A percentile compares a stretch with the other conserved stretches of the same genome.
Conservation (phyloP, 345 rosid species). For the Hibiscus mutabilis region DNA sequence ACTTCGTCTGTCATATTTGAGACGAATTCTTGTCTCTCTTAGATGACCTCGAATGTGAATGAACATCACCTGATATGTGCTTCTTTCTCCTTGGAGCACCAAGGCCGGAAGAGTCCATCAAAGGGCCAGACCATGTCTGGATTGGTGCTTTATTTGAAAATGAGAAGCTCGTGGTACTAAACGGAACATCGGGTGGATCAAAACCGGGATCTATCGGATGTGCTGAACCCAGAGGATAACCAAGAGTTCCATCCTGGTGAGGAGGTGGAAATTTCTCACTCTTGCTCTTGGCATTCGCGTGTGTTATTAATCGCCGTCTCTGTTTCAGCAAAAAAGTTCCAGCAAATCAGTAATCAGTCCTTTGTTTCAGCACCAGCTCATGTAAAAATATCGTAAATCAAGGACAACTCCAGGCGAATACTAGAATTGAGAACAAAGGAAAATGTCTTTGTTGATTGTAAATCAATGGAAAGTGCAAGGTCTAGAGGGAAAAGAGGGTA, state of each 20-base stretch:
- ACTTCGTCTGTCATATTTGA: slow-evolving; percentile 19
- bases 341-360: not conserved
- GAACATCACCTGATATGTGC: slow-evolving; percentile 28
- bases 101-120: slow-evolving; percentile 38
- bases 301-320: slow-evolving; percentile 81
- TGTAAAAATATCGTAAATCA: not conserved
- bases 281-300: slow-evolving; percentile 92
- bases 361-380: not conserved
- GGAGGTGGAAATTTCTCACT: slow-evolving; percentile 98
- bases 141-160: slow-evolving; percentile 52
- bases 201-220: slow-evolving; percentile 67
- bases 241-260: slow-evolving; percentile 87
- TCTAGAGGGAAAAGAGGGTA: slow-evolving; percentile 13
- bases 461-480: not conserved
- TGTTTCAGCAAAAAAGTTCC: slow-evolving; percentile 21
- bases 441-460: not conserved
- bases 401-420: not conserved
- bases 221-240: slow-evolving; percentile 70
- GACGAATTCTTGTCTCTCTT: slow-evolving; percentile 29
- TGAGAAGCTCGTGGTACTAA: slow-evolving; percentile 64
- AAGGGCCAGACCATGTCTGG: slow-evolving; percentile 96
- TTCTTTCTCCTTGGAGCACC: slow-evolving; percentile 51
- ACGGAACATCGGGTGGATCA: slow-evolving; percentile 58
- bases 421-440: not conserved
- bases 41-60: slow-evolving; percentile 20